These are phyloP conservation scores for Pleurostoma richardsiae DNA, from an alignment of 2,329 filamentous ascomycete species.

Conservation along the genomic window DNA sequence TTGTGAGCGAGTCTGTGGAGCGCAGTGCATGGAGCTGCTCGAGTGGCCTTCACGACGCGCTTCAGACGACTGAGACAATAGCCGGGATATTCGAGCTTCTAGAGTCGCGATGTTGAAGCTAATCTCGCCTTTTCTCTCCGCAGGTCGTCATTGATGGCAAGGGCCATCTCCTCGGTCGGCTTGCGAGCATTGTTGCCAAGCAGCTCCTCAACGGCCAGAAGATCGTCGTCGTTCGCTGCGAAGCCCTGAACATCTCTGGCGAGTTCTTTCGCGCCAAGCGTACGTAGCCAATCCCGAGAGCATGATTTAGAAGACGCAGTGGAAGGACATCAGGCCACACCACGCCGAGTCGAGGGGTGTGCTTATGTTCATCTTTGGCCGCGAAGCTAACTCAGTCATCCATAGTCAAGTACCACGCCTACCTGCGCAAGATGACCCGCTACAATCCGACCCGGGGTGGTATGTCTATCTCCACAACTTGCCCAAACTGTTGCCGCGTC, in stretches of 20 bases:
- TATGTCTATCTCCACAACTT: slow-evolving; percentile 41
- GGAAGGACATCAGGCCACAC: too few species aligned
- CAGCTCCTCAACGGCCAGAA: slow-evolving; percentile 98
- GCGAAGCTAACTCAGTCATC: slow-evolving; percentile 40
- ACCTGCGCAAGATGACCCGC: slow-evolving; percentile 99
- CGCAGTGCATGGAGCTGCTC: too few species aligned
- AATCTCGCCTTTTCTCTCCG: slow-evolving; percentile 22
- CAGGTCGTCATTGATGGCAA: slow-evolving; percentile 99
- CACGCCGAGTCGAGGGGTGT: too few species aligned
- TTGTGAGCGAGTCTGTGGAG: too few species aligned
- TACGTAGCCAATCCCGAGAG: slow-evolving; percentile 57
- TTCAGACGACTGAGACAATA: too few species aligned
- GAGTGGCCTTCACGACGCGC: too few species aligned
- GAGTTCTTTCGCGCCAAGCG: slow-evolving; percentile 99
- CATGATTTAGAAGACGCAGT: too few species aligned
- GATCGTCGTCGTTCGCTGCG: slow-evolving; percentile 97
- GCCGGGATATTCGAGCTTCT: too few species aligned
- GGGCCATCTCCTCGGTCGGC: slow-evolving; percentile 98
- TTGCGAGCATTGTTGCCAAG: slow-evolving; percentile 97
- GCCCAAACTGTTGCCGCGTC: not conserved
- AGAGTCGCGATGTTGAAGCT: too few species aligned
- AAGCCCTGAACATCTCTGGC: slow-evolving; percentile 99
- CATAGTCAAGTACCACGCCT: slow-evolving; percentile 99
- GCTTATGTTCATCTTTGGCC: not conserved
- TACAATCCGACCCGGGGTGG: slow-evolving; percentile 99